These are phyloP conservation scores for Aquanectria penicillioides DNA, from an alignment of 2,329 filamentous ascomycete genomes.

Conservation along the genomic window DNA sequence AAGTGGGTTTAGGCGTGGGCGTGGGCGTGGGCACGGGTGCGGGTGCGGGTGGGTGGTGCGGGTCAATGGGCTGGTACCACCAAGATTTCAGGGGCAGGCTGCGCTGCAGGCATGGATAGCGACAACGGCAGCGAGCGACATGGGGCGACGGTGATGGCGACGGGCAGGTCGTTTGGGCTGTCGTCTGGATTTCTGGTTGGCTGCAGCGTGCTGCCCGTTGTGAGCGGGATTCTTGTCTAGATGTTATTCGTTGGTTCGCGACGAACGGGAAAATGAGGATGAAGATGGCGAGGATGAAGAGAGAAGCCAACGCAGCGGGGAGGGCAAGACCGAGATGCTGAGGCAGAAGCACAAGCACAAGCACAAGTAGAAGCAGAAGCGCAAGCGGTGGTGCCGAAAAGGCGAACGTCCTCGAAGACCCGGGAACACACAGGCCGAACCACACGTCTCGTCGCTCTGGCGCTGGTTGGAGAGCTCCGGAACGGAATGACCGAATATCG, in stretches of 20 bases:
- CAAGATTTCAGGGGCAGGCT: constrained; percentile 24
- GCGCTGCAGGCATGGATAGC: constrained; percentile 1
- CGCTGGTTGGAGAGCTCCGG: no score
- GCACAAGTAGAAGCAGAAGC: no score
- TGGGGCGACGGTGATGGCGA: background rate
- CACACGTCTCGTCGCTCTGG: no score
- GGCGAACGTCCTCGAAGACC: no score
- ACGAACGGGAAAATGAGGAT: no score
- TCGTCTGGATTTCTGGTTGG: background rate
- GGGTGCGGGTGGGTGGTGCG: constrained; percentile 16
- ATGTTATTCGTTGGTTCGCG: no score
- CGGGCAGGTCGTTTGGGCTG: background rate
- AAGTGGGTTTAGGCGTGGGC: constrained; percentile 8
- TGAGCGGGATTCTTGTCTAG: background rate
- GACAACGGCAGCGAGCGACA: constrained; percentile 1
- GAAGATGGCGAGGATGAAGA: no score
- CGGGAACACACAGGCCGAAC: no score
- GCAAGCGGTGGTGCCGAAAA: no score
- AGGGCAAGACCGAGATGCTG: no score
- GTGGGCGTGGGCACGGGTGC: background rate
- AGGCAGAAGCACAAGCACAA: no score
- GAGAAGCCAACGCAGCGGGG: no score
- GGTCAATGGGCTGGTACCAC: constrained; percentile 21
- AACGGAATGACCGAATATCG: constrained; percentile 7
- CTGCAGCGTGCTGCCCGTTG: background rate